phyloP scores from a whole-genome alignment of 2,329 filamentous ascomycete genomes.

The Pseudopyricularia cyperi region DNA sequence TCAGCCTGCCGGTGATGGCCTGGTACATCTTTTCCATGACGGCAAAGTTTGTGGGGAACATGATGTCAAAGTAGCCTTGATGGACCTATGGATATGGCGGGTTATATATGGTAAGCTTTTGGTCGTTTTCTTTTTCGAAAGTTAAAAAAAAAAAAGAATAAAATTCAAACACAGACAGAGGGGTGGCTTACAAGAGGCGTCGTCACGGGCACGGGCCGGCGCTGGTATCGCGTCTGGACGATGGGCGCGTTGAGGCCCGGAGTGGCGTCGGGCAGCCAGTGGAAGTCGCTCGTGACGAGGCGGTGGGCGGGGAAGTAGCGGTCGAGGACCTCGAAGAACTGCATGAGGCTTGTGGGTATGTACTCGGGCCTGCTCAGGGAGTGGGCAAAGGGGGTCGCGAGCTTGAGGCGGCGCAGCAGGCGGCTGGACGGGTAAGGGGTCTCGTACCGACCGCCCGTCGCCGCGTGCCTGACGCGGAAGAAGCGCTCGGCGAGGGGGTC shows the following conservation, averaged over 20 bases:
- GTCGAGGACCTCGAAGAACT: conserved; percentile 88
- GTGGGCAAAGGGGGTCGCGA: conserved; percentile 53
- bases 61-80: conserved; percentile 97
- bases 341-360: conserved; percentile 86
- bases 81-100: conserved; percentile 50
- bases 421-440: conserved; percentile 43
- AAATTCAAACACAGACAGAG: too few relatives aligned
- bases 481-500: conserved; percentile 77
- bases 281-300: conserved; percentile 82
- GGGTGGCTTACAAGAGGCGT: conserved; percentile 67
- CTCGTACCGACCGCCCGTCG: conserved; percentile 50
- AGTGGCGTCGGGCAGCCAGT: conserved; percentile 69
- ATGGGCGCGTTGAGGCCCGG: conserved; percentile 83
- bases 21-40: conserved; percentile 88
- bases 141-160: too few relatives aligned
- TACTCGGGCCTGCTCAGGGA: conserved; percentile 81
- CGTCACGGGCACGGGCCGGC: conserved; percentile 75
- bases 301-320: conserved; percentile 83
- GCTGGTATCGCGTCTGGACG: conserved; percentile 85
- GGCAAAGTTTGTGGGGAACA: conserved; percentile 92
- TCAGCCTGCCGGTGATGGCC: conserved; percentile 84
- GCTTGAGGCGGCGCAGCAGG: conserved; percentile 47
- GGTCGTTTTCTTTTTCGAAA: too few relatives aligned
- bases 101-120: not conserved
- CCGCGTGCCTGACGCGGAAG: conserved; percentile 71